phyloP scores from a whole-genome alignment of 768 basidiomycete species.

The Termitomyces sp. region DNA sequence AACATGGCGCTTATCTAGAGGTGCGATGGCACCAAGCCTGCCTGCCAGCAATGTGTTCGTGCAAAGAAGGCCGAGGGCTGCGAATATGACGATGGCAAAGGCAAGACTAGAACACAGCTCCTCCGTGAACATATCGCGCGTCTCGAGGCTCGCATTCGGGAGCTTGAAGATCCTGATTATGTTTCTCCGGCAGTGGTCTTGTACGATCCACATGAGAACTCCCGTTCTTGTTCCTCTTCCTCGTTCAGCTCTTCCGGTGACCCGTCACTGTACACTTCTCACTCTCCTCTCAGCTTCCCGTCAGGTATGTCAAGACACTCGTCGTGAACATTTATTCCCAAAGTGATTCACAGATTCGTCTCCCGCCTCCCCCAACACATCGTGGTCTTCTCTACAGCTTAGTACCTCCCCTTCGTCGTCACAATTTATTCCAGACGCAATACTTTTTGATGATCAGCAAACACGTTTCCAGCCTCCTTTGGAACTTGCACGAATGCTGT shows the following conservation, averaged over 20 bases:
- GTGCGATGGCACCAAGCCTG: slow-evolving; percentile 73
- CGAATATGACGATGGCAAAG: slow-evolving; percentile 82
- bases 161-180: slow-evolving; percentile 73
- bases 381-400: slow-evolving; percentile 42
- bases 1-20: slow-evolving; percentile 35
- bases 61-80: slow-evolving; percentile 73
- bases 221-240: slow-evolving; percentile 49
- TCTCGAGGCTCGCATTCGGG: slow-evolving; percentile 64
- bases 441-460: slow-evolving; percentile 47
- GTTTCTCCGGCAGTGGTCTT: slow-evolving; percentile 61
- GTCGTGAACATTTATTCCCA: background rate
- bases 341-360: slow-evolving; percentile 26
- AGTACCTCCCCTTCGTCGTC: slow-evolving; percentile 48
- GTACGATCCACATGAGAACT: slow-evolving; percentile 59
- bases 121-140: slow-evolving; percentile 72
- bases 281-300: slow-evolving; percentile 45
- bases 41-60: slow-evolving; percentile 72
- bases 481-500: slow-evolving; percentile 68
- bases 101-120: slow-evolving; percentile 75
- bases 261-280: slow-evolving; percentile 44
- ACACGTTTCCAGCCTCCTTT: slow-evolving; percentile 41
- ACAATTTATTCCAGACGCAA: slow-evolving; percentile 38
- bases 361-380: slow-evolving; percentile 43
- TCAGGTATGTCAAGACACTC: slow-evolving; percentile 34
- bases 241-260: slow-evolving; percentile 50